phyloP scores from a whole-genome alignment of 2,329 filamentous ascomycete genomes.

The Fusarium sp. region DNA sequence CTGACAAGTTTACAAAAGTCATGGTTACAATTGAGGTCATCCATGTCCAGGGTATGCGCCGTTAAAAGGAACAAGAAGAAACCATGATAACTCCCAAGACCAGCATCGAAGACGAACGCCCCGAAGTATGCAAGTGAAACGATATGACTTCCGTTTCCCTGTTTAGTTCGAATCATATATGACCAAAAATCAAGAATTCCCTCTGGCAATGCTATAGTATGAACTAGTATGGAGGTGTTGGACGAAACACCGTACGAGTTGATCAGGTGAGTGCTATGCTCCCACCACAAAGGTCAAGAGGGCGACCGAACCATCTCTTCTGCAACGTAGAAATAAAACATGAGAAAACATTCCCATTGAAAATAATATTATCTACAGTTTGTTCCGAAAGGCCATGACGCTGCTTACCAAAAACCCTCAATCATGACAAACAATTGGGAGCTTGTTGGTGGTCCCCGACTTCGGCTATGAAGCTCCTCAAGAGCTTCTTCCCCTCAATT shows the following conservation, averaged over 20 bases:
- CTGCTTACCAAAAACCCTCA: neutral
- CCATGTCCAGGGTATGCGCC: neutral
- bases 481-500: neutral
- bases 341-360: neutral
- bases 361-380: neutral
- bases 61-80: neutral
- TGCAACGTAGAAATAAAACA: neutral
- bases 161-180: neutral
- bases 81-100: neutral
- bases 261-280: neutral
- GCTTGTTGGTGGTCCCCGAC: neutral
- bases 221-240: neutral
- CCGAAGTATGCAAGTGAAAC: neutral
- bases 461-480: neutral
- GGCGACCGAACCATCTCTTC: neutral
- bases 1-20: neutral
- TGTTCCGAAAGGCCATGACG: neutral
- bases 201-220: neutral
- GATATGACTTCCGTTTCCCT: neutral
- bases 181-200: neutral
- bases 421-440: neutral
- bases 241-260: neutral
- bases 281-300: neutral
- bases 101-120: neutral
- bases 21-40: neutral